Conservation (phyloP, 2,329 filamentous ascomycete species). For the Orbilia brochopaga region DNA sequence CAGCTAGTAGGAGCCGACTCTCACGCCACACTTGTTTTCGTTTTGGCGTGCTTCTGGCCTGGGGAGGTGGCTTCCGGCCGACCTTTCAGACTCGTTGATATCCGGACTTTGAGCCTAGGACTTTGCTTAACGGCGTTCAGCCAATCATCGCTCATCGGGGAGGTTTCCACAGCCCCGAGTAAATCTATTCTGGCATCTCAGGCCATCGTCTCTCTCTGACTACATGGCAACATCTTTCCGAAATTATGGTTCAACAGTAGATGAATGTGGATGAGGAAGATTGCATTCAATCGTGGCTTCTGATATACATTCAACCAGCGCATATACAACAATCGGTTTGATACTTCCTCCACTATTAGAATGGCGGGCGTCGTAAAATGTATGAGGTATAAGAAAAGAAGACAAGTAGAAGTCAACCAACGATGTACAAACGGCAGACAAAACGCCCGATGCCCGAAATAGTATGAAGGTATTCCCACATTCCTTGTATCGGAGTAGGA, state of each 20-base stretch:
- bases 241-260: not conserved
- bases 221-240: not conserved
- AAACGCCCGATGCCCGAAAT: conserved; percentile 48
- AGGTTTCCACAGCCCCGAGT: no score
- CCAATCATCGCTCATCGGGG: no score
- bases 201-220: no score
- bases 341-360: conserved; percentile 43
- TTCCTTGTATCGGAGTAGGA: conserved; percentile 17
- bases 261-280: conserved; percentile 11
- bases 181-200: no score
- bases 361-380: conserved; percentile 33
- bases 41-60: no score
- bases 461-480: conserved; percentile 20
- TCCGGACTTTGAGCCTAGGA: no score
- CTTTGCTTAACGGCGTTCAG: no score
- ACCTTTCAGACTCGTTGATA: no score
- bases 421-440: conserved; percentile 48
- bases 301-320: conserved; percentile 48
- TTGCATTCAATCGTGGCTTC: conserved; percentile 40
- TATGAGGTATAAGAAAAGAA: conserved; percentile 46
- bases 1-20: no score
- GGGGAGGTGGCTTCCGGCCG: no score
- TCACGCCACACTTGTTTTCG: no score
- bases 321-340: conserved; percentile 33
- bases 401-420: conserved; percentile 40